Percentiles rank a stretch among this genome's conserved stretches.
These are phyloP conservation scores for Flaveria bidentis DNA, from an alignment of 129 eudicot genomes.

Conservation along the genomic window DNA sequence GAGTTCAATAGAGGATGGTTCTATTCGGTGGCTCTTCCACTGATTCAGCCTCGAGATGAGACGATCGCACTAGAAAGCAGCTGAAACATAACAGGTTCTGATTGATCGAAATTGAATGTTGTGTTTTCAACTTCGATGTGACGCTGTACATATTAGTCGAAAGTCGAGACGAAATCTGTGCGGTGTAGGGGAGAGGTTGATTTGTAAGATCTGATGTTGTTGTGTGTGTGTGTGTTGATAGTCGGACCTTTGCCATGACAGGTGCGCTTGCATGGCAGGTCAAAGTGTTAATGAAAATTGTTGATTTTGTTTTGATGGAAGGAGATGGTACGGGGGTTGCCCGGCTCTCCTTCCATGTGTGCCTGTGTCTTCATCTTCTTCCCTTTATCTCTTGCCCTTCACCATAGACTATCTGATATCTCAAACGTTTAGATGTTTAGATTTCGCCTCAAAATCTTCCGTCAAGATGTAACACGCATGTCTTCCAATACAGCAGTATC, in stretches of 20 bases:
- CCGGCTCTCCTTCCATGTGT: slow-evolving; percentile 70
- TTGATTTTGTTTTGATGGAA: slow-evolving; percentile 46
- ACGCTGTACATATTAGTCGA: slow-evolving; percentile 22
- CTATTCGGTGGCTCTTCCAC: neutral
- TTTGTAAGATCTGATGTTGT: slow-evolving; percentile 26
- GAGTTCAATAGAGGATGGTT: neutral
- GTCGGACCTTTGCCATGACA: slow-evolving; percentile 93
- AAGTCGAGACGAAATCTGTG: neutral
- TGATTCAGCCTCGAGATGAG: neutral
- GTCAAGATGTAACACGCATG: neutral
- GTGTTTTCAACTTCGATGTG: slow-evolving; percentile 23
- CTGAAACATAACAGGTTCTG: neutral
- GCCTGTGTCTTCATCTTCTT: slow-evolving; percentile 11
- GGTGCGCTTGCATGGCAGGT: slow-evolving; percentile 99
- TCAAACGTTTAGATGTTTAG: neutral
- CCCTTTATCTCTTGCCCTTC: neutral
- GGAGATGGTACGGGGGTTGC: slow-evolving; percentile 89
- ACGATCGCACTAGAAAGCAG: neutral
- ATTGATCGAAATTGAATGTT: neutral
- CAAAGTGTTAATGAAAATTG: slow-evolving; percentile 42
- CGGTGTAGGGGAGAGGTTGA: slow-evolving; percentile 27
- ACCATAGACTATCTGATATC: slow-evolving; percentile 1
- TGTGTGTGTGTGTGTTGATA: slow-evolving; percentile 24
- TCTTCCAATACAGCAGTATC: slow-evolving; percentile 9
- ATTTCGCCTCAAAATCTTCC: neutral